Base-by-base conservation (phyloP, 371 early-diverging fungal genomes). In the Funneliformis caledonium region DNA sequence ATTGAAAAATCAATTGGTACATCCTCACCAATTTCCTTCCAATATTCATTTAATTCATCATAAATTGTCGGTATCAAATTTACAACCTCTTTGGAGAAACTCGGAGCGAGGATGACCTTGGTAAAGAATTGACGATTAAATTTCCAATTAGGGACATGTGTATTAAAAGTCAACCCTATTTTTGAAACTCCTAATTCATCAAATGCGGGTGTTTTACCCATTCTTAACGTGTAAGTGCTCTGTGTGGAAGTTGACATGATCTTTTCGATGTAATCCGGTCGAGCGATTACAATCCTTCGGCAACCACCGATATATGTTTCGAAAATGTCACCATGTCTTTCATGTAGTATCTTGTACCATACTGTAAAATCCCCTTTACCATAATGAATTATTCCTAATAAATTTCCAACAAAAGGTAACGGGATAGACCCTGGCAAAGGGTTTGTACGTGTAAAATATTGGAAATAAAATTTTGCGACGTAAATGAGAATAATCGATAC, bases 71-170 rank as follows among this genome's bases (percentile, higher is more conserved):
- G 33, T n/a, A 56, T 68, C 14, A 37, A 22, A 22, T 50, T n/a
- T 16, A 68, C 22, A 9, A 48, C 3, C 31, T 78, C 22, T 11
- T 65, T 78, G 16, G 33, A 33, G 56, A 69, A 56, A 12, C 56
- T 56, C 12, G 67, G 59, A 42, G 52, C 22, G 4, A 16, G 26
- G 11, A 78, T 68, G 43, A 56, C 33, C 19, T 78, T 50, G 0
- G 16, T 68, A 11, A 78, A 56, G 16, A 78, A 68, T 56, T 69
- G 10, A 47, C 78, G 48, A 56, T 78, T 78, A 31, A 22, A 68
- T n/a, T 19, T 48, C 78, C 78, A 78, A 16, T 52, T 52, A 33
- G 45, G 26, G 11, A 78, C 9, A n/a, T 78, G 37, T 26, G 12
- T 6, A 78, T 78, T 78, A 31, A 52, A 68, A 8, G 61, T 37